A percentile compares a stretch with the other conserved stretches of the same genome.
Evolutionary conservation across 192 early-diverging fungal genomes (phyloP).

Genomic region (Backusella mclennaniae): DNA sequence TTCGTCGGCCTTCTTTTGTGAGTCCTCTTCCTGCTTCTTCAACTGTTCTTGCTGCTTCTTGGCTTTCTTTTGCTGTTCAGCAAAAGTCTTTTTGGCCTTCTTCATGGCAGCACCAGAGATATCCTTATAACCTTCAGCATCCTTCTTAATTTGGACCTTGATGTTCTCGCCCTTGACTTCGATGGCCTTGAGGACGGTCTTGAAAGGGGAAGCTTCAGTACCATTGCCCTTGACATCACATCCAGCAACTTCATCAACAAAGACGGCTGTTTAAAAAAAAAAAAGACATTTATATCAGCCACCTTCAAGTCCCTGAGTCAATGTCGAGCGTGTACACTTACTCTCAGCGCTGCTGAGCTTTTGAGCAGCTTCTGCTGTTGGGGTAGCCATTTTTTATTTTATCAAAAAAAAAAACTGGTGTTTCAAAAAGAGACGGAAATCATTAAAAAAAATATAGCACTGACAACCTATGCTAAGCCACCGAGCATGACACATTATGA

Average conservation of each 20-base stretch:
- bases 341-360: slow-evolving; percentile 10
- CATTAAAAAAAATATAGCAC: neutral
- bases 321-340: neutral
- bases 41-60: slow-evolving; percentile 81
- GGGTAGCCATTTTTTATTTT: neutral
- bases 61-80: slow-evolving; percentile 65
- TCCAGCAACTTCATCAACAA: slow-evolving; percentile 84
- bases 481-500: slow-evolving; percentile 2
- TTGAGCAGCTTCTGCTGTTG: neutral
- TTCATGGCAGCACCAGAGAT: slow-evolving; percentile 90
- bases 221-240: slow-evolving; percentile 80
- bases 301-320: neutral
- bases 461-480: neutral
- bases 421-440: neutral
- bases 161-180: slow-evolving; percentile 48
- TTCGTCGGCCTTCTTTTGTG: slow-evolving; percentile 69
- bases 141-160: slow-evolving; percentile 69
- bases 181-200: slow-evolving; percentile 73
- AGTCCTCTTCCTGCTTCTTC: slow-evolving; percentile 64
- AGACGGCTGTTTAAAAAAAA: slow-evolving; percentile 31
- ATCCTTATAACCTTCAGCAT: slow-evolving; percentile 68
- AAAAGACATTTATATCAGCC: neutral
- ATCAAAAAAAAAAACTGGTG: neutral
- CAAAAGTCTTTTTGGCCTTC: slow-evolving; percentile 81
- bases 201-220: slow-evolving; percentile 72